Evolutionary conservation across 2,329 filamentous ascomycete species (phyloP).

Genomic region (Diaporthe helianthi): DNA sequence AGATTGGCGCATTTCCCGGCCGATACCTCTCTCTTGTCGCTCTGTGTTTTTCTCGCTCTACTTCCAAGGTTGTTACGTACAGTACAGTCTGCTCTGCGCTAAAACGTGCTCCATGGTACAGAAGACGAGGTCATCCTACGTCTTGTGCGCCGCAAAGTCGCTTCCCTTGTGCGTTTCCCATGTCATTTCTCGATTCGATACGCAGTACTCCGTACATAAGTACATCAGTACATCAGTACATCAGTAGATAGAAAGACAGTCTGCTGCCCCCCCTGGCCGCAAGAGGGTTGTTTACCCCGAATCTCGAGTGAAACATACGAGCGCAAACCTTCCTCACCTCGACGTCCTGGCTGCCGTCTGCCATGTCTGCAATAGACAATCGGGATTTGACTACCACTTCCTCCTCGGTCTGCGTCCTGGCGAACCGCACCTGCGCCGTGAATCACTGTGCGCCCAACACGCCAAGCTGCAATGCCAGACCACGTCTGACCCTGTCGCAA

Average conservation of each 20-base stretch:
- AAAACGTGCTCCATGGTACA: neutral
- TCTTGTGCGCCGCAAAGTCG: conserved; percentile 17
- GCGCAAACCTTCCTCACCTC: conserved; percentile 30
- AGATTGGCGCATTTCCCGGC: conserved; percentile 23
- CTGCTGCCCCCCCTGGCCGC: conserved; percentile 7
- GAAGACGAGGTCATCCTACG: conserved; percentile 11
- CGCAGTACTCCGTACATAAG: too few species aligned
- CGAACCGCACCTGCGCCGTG: conserved; percentile 19
- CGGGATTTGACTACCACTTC: conserved; percentile 5
- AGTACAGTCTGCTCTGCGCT: neutral
- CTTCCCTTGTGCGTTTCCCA: conserved; percentile 6
- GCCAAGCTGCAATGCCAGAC: conserved; percentile 12
- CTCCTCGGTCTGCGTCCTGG: conserved; percentile 13
- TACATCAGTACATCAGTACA: too few species aligned
- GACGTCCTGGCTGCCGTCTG: conserved; percentile 12
- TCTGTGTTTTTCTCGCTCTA: conserved; percentile 17
- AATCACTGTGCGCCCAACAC: conserved; percentile 21
- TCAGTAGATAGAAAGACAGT: neutral
- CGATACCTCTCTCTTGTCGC: neutral
- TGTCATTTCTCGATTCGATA: neutral
- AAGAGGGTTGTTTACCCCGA: conserved; percentile 25
- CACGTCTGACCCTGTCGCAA: conserved; percentile 19
- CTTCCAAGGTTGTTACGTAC: neutral
- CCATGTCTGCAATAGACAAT: neutral
- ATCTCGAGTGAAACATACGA: conserved; percentile 30